Evolutionary conservation across 1,284 basidiomycete species (phyloP).

Genomic region (Agaricales sp.): DNA sequence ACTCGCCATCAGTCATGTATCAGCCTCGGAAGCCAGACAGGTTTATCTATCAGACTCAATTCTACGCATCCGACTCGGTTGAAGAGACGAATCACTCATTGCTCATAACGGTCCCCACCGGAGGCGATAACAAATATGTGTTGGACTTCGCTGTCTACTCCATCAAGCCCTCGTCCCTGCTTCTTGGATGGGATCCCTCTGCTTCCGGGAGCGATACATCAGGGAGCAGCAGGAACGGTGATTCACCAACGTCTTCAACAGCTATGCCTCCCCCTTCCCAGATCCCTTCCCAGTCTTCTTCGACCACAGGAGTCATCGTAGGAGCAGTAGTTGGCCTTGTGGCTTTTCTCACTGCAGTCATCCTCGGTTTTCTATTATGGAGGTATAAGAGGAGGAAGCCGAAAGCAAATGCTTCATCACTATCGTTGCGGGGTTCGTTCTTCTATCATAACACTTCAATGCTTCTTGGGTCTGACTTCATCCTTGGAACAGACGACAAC

Average conservation of each 20-base stretch:
- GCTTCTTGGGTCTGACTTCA: too few species aligned
- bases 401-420: too few species aligned
- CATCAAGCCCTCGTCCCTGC: neutral
- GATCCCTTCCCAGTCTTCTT: neutral
- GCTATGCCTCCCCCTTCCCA: neutral
- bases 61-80: neutral
- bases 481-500: too few species aligned
- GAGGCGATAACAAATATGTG: neutral
- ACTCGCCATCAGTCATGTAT: neutral
- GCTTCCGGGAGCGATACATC: neutral
- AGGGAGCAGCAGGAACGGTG: neutral
- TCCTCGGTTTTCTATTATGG: too few species aligned
- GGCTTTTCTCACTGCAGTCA: neutral
- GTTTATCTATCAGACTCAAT: neutral
- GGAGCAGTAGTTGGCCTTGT: neutral
- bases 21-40: neutral
- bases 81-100: neutral
- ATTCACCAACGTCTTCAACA: neutral
- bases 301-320: neutral
- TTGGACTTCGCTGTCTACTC: neutral
- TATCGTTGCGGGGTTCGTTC: too few species aligned
- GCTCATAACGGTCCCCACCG: neutral
- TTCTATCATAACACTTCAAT: too few species aligned
- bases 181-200: neutral
- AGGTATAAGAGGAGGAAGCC: too few species aligned